A percentile compares a stretch with the other conserved stretches of the same genome.
Evolutionary conservation across 176 grass and related monocot genomes (phyloP).

Genomic region (Tillandsia leiboldiana): DNA sequence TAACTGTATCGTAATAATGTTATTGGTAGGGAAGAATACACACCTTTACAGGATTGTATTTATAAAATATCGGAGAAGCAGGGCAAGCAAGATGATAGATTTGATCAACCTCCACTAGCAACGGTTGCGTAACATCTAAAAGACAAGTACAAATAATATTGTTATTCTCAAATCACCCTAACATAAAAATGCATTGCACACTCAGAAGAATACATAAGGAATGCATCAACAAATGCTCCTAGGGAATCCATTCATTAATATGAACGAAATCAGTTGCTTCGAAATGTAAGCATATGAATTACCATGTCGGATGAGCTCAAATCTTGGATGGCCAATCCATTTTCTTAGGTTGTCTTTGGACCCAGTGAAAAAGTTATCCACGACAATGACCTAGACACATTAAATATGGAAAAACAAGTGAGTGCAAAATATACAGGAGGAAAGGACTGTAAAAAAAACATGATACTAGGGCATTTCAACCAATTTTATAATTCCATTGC

Average conservation of each 20-base stretch:
- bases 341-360: constrained; percentile 99
- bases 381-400: constrained; percentile 75
- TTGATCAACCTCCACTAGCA: constrained; percentile 98
- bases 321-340: constrained; percentile 99
- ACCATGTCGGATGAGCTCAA: constrained; percentile 99
- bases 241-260: constrained; percentile 1
- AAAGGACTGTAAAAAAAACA: background rate
- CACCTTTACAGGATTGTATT: constrained; percentile 99
- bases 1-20: background rate
- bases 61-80: constrained; percentile 99
- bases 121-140: constrained; percentile 82
- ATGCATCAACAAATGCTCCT: background rate
- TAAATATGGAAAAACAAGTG: constrained; percentile 12
- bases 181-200: background rate
- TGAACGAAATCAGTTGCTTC: no score
- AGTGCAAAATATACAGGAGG: background rate
- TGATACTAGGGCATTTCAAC: background rate
- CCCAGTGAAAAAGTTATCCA: constrained; percentile 95
- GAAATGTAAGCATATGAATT: constrained; percentile 19
- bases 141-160: constrained; percentile 14
- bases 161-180: background rate
- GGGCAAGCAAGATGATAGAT: constrained; percentile 99
- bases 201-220: background rate
- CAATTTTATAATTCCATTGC: background rate
- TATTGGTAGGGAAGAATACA: background rate